phyloP scores from a whole-genome alignment of 2,329 filamentous ascomycete species.

The Pyrenophora tritici-repentis region DNA sequence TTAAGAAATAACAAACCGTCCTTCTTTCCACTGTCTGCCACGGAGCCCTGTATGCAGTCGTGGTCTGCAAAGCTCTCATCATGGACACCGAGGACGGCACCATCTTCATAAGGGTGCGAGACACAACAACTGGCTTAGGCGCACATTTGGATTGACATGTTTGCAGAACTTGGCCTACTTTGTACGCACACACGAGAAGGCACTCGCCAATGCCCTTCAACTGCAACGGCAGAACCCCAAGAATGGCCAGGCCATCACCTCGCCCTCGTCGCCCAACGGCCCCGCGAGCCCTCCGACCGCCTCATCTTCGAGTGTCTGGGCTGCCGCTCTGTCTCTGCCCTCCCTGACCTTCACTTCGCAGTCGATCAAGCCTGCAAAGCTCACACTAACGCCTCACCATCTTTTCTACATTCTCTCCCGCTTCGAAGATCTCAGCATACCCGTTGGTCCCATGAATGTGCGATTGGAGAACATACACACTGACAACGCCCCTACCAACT shows the following conservation, averaged over 20 bases:
- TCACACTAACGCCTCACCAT: slow-evolving; percentile 93
- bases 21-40: slow-evolving; percentile 3
- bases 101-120: slow-evolving; percentile 80
- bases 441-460: slow-evolving; percentile 94
- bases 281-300: slow-evolving; percentile 56
- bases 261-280: slow-evolving; percentile 46
- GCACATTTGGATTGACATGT: slow-evolving; percentile 35
- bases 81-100: slow-evolving; percentile 92
- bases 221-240: slow-evolving; percentile 74
- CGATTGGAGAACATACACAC: slow-evolving; percentile 93
- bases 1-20: slow-evolving; percentile 10
- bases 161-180: slow-evolving; percentile 89
- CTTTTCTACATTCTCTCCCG: slow-evolving; percentile 94
- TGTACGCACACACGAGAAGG: slow-evolving; percentile 96
- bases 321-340: slow-evolving; percentile 84
- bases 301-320: slow-evolving; percentile 71
- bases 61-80: slow-evolving; percentile 32
- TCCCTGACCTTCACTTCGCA: slow-evolving; percentile 84
- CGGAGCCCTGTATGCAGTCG: slow-evolving; percentile 42
- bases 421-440: slow-evolving; percentile 89
- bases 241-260: slow-evolving; percentile 60
- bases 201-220: slow-evolving; percentile 92
- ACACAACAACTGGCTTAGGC: background rate
- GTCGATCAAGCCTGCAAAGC: slow-evolving; percentile 83
- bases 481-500: slow-evolving; percentile 83